Conservation (phyloP, 2,329 filamentous ascomycete genomes). For the Scedosporium apiospermum region DNA sequence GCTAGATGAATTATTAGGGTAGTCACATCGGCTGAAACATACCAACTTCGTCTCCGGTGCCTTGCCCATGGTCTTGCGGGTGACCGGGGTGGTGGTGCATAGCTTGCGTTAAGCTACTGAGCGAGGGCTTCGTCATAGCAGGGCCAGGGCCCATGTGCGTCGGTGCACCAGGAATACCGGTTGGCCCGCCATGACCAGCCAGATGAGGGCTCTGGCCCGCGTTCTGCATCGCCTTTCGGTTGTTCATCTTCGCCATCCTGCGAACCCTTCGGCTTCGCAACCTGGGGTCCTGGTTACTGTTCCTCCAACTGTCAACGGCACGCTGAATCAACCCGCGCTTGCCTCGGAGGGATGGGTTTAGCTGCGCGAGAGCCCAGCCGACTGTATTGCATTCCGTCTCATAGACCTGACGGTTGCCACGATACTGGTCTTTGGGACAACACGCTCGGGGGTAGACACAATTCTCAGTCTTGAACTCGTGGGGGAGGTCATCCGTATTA, state of each 20-base stretch:
- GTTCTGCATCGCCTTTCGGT: constrained; percentile 61
- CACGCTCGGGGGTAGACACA: constrained; percentile 95
- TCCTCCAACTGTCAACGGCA: constrained; percentile 96
- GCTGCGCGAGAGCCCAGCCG: constrained; percentile 94
- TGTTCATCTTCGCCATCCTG: constrained; percentile 93
- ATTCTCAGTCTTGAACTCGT: constrained; percentile 95
- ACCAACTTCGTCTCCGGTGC: constrained; percentile 75
- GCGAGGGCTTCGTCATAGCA: constrained; percentile 55
- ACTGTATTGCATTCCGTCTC: constrained; percentile 99
- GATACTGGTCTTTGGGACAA: constrained; percentile 91
- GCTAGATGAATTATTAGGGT: neutral
- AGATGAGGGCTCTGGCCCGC: constrained; percentile 52
- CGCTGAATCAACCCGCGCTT: constrained; percentile 94
- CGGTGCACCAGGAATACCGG: constrained; percentile 53
- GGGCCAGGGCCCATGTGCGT: constrained; percentile 51
- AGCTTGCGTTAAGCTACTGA: constrained; percentile 47
- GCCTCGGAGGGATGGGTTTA: constrained; percentile 83
- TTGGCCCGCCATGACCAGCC: constrained; percentile 55
- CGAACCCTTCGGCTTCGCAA: constrained; percentile 85
- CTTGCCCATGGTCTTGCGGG: constrained; percentile 51
- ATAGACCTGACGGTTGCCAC: constrained; percentile 89
- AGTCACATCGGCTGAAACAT: constrained; percentile 60
- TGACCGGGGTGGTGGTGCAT: constrained; percentile 56
- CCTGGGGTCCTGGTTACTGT: constrained; percentile 94
- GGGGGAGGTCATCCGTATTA: constrained; percentile 72